Evolutionary conservation across 2,329 filamentous ascomycete genomes (phyloP), one percentile per base, ranked within the genome.

Genomic region (Beauveria sp.): DNA sequence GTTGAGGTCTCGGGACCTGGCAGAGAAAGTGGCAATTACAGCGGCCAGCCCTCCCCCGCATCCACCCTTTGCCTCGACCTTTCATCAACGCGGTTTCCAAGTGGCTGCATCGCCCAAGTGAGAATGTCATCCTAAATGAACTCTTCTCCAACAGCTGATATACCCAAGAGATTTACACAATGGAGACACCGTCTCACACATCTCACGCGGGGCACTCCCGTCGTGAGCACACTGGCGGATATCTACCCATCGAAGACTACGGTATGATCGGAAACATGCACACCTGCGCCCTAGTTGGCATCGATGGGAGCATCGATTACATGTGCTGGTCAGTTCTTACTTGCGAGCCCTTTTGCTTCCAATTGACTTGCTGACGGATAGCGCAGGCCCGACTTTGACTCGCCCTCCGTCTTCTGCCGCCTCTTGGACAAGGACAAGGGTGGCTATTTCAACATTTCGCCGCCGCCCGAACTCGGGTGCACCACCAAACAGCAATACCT

Each of bases 221-320:
- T 34, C 67, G 72, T 26, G 65, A 67, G 26, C 73, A 75, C 70
- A 69, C 71, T 55, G 75, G 72, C 14, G 82, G 81, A 37, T 84
- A 84, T 66, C 76, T 84, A 30, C 81, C 82, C 52, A 89, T 91
- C 65, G 88, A 91, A 69, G 84, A 91, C 72, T 91, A 91, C 78
- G 89, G 89, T 60, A 81, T 92, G 72, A 90, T 92, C 67, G 89
- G 89, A 26, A 91, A 91, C 69, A 90, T 92, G 88, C 82, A 86
- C 67, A 92, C 88, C 1, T 90, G 87, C 75, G 88, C 88, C 16
- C 76, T 91, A n/a, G 81, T 90, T 24, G 88, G 86, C 65, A 88
- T 89, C 69, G 85, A 88, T 68, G 88, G 88, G 26, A 88, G 87
- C 65, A 73, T 92, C 61, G 89, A 91, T 69, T 90, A 86, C 67